Evolutionary conservation across 1,284 basidiomycete genomes (phyloP).

Genomic region (Microstroma glucosiphilum): DNA sequence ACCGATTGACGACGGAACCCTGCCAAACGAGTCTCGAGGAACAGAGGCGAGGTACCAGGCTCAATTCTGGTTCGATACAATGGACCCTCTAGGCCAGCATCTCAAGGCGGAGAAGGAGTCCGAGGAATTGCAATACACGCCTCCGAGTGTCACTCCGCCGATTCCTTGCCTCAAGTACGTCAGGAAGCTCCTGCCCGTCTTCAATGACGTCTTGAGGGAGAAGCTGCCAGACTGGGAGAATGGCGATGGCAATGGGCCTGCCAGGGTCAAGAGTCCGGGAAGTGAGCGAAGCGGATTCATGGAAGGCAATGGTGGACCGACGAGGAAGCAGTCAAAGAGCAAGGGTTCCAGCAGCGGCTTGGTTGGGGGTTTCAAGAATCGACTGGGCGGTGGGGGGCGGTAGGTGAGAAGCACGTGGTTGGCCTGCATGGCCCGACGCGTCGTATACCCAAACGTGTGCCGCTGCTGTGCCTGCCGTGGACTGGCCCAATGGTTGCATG

Average conservation of each 20-base stretch:
- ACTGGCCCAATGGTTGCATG: too few species aligned
- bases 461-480: too few species aligned
- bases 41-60: slow-evolving; percentile 38
- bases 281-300: not conserved
- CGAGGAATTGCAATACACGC: slow-evolving; percentile 1
- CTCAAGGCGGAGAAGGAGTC: slow-evolving; percentile 6
- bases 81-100: slow-evolving; percentile 40
- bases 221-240: slow-evolving; percentile 15
- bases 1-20: slow-evolving; percentile 32
- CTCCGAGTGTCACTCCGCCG: slow-evolving; percentile 5
- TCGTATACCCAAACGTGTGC: too few species aligned
- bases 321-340: too few species aligned
- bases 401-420: too few species aligned
- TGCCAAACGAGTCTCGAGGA: slow-evolving; percentile 36
- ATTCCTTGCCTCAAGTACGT: slow-evolving; percentile 8
- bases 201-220: slow-evolving; percentile 4
- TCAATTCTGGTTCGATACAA: slow-evolving; percentile 38
- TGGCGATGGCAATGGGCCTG: slow-evolving; percentile 12
- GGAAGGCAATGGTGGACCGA: too few species aligned
- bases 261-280: not conserved
- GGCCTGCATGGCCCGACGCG: too few species aligned
- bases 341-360: too few species aligned
- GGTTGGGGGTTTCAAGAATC: too few species aligned
- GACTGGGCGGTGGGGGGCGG: too few species aligned
- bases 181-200: slow-evolving; percentile 9